phyloP scores from a whole-genome alignment of 768 basidiomycete genomes.

The Piloderma croceum region DNA sequence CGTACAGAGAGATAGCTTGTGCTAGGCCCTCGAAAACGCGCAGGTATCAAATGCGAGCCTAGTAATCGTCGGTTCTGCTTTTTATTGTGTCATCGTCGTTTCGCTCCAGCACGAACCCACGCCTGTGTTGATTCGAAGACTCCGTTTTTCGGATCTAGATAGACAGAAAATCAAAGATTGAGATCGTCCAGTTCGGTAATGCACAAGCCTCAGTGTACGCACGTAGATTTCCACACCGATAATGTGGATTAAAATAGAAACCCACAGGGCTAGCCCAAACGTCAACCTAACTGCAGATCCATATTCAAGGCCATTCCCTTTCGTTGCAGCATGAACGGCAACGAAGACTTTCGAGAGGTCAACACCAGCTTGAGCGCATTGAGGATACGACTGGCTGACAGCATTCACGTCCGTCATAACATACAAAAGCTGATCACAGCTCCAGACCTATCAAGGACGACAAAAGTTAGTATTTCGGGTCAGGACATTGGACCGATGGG shows the following conservation, averaged over 20 bases:
- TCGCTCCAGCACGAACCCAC: no score
- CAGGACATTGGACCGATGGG: not conserved
- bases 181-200: no score
- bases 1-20: no score
- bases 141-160: no score
- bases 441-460: conserved; percentile 13
- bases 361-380: conserved; percentile 13
- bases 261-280: conserved; percentile 22
- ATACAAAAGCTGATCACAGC: conserved; percentile 21
- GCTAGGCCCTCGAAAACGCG: no score
- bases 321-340: conserved; percentile 17
- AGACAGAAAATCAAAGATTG: no score
- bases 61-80: no score
- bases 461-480: not conserved
- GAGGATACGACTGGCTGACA: conserved; percentile 10
- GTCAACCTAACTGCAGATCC: conserved; percentile 19
- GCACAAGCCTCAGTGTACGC: no score
- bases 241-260: conserved; percentile 20
- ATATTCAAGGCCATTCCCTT: conserved; percentile 9
- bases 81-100: no score
- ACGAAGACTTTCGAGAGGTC: conserved; percentile 11
- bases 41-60: no score
- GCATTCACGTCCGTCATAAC: conserved; percentile 9
- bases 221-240: conserved; percentile 21
- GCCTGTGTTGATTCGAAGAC: no score